A percentile compares a stretch with the other conserved stretches of the same genome.
phyloP scores from a whole-genome alignment of 768 basidiomycete species.

The Holtermanniella nyarrowii region DNA sequence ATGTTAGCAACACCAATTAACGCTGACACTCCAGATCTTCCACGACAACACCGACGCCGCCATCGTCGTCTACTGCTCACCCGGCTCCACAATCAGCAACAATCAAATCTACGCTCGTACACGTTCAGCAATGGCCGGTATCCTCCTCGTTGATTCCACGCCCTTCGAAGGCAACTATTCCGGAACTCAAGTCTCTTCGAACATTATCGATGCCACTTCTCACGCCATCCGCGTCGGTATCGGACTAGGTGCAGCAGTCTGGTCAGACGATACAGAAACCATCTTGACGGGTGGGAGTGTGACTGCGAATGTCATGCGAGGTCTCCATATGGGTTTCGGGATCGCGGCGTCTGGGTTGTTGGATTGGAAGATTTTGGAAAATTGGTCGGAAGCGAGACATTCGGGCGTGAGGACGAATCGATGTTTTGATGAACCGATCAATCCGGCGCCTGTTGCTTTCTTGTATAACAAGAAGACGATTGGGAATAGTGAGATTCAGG shows the following conservation, averaged over 20 bases:
- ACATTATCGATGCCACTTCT: conserved; percentile 40
- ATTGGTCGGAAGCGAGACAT: conserved; percentile 38
- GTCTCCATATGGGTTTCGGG: conserved; percentile 44
- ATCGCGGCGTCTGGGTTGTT: conserved; percentile 42
- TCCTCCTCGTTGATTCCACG: conserved; percentile 42
- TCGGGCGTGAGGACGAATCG: conserved; percentile 28
- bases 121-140: conserved; percentile 42
- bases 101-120: conserved; percentile 41
- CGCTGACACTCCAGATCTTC: conserved; percentile 31
- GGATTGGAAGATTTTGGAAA: conserved; percentile 41
- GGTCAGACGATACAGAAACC: conserved; percentile 42
- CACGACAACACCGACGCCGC: conserved; percentile 43
- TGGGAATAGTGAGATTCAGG: conserved; percentile 31
- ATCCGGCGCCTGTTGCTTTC: conserved; percentile 37
- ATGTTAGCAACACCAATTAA: neutral
- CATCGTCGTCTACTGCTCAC: conserved; percentile 43
- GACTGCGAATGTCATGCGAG: conserved; percentile 38
- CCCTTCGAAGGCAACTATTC: conserved; percentile 43
- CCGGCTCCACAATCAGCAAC: conserved; percentile 39
- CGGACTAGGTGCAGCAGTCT: conserved; percentile 43
- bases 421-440: conserved; percentile 37
- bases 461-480: conserved; percentile 23
- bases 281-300: conserved; percentile 40
- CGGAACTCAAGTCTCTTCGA: conserved; percentile 38
- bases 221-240: conserved; percentile 43